These are phyloP conservation scores for Aspergillus sp. DNA, from an alignment of 2,329 filamentous ascomycete species.

Conservation along the genomic window DNA sequence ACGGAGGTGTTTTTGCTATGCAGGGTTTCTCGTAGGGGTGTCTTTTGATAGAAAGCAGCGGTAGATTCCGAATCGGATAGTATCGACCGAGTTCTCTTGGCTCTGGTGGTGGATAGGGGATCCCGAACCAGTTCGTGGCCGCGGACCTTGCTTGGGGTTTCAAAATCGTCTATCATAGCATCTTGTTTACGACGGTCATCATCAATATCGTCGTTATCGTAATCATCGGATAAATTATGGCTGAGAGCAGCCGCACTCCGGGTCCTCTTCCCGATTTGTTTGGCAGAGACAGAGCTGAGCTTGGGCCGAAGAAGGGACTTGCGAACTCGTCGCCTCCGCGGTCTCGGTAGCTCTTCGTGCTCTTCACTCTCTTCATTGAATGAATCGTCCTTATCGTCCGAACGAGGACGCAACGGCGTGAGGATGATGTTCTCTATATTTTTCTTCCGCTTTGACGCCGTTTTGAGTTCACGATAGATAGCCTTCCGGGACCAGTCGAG, in stretches of 20 bases:
- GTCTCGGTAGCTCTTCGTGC: slow-evolving; percentile 16
- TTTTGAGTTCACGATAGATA: slow-evolving; percentile 35
- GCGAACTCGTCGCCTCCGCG: slow-evolving; percentile 23
- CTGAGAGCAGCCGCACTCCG: slow-evolving; percentile 21
- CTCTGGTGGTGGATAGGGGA: slow-evolving; percentile 22
- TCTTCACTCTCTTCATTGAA: slow-evolving; percentile 25
- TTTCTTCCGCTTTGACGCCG: slow-evolving; percentile 19
- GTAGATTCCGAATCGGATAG: slow-evolving; percentile 19
- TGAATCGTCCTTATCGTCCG: slow-evolving; percentile 19
- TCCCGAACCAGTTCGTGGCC: slow-evolving; percentile 28
- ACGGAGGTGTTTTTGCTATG: slow-evolving; percentile 14
- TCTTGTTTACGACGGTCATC: slow-evolving; percentile 10
- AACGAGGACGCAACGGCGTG: slow-evolving; percentile 27
- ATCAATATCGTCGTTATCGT: neutral
- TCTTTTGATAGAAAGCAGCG: slow-evolving; percentile 13
- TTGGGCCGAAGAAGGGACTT: slow-evolving; percentile 41
- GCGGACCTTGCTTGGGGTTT: slow-evolving; percentile 28
- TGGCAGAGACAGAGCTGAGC: slow-evolving; percentile 29
- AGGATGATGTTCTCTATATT: slow-evolving; percentile 20
- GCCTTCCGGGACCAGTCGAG: slow-evolving; percentile 36
- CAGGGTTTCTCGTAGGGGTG: slow-evolving; percentile 21
- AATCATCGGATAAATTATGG: slow-evolving; percentile 19
- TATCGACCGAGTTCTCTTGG: slow-evolving; percentile 23
- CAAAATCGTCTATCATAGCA: slow-evolving; percentile 17
- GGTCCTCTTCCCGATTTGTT: slow-evolving; percentile 36